A percentile compares a stretch with the other conserved stretches of the same genome.
These are phyloP conservation scores for Thraustochytrium striatum DNA, from an alignment of 352 stramenopile species.

Conservation along the genomic window DNA sequence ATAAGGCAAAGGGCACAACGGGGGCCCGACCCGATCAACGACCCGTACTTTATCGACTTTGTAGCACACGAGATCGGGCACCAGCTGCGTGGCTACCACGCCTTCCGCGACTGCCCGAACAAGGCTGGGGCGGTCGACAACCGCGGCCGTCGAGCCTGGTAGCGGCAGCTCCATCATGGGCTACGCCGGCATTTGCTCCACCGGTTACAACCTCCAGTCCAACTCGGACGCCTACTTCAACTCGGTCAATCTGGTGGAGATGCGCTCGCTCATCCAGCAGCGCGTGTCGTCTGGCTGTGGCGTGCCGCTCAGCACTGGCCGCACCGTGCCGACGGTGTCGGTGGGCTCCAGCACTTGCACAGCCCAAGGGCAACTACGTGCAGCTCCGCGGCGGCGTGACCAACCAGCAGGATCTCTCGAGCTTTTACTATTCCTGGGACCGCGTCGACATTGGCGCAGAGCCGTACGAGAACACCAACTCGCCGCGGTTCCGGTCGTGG, in stretches of 20 bases:
- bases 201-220: slow-evolving; percentile 31
- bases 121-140: slow-evolving; percentile 32
- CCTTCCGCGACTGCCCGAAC: slow-evolving; percentile 19
- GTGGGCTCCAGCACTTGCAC: background rate
- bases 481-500: slow-evolving; percentile 2
- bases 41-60: slow-evolving; percentile 35
- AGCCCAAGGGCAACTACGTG: slow-evolving; percentile 16
- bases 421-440: slow-evolving; percentile 45
- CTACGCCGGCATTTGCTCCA: slow-evolving; percentile 26
- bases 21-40: slow-evolving; percentile 6
- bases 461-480: background rate
- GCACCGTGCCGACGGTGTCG: background rate
- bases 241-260: slow-evolving; percentile 39
- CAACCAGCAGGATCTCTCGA: too few species aligned
- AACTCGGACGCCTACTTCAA: slow-evolving; percentile 48
- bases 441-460: slow-evolving; percentile 22
- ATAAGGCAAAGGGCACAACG: slow-evolving; percentile 34
- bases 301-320: background rate
- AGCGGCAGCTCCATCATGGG: slow-evolving; percentile 48
- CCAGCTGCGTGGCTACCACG: slow-evolving; percentile 26
- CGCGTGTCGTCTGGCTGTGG: background rate
- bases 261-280: slow-evolving; percentile 15
- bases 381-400: background rate
- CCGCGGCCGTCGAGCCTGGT: slow-evolving; percentile 28
- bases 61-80: slow-evolving; percentile 45